These are phyloP conservation scores for Juglanconis sp. DNA, from an alignment of 2,329 filamentous ascomycete genomes.

Conservation along the genomic window DNA sequence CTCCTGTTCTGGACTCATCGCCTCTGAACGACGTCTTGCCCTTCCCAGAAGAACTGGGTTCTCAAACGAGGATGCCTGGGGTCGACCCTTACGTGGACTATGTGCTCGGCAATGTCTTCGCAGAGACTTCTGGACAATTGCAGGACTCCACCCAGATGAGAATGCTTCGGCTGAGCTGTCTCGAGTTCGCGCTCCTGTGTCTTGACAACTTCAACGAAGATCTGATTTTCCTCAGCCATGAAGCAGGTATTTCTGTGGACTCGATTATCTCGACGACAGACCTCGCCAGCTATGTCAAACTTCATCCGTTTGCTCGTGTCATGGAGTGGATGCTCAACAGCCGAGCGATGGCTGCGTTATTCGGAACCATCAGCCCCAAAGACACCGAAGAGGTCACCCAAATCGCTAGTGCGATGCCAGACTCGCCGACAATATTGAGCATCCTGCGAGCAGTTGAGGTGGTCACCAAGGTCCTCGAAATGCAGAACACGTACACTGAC, in stretches of 20 bases:
- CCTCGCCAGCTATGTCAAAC: conserved; percentile 73
- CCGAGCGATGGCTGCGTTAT: conserved; percentile 75
- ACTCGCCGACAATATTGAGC: conserved; percentile 78
- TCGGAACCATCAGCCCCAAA: conserved; percentile 65
- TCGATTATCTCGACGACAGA: conserved; percentile 70
- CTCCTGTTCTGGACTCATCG: conserved; percentile 59
- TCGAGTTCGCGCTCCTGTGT: conserved; percentile 79
- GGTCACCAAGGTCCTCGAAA: conserved; percentile 75
- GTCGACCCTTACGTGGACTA: conserved; percentile 94
- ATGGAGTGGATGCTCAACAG: conserved; percentile 99
- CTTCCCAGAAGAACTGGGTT: conserved; percentile 82
- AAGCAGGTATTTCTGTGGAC: conserved; percentile 73
- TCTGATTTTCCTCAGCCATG: conserved; percentile 78
- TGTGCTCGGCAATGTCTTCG: conserved; percentile 75
- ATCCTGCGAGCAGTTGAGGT: conserved; percentile 80
- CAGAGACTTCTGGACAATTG: conserved; percentile 61
- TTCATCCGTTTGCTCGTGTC: conserved; percentile 89
- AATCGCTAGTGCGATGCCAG: conserved; percentile 67
- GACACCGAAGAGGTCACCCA: conserved; percentile 61
- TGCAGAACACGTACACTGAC: conserved; percentile 89
- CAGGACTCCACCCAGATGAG: conserved; percentile 66
- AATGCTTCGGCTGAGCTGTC: conserved; percentile 72
- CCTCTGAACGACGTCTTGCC: conserved; percentile 72
- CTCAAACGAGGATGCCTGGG: conserved; percentile 70
- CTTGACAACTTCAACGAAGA: conserved; percentile 91